Conservation (phyloP, 805 yeast species). For the Tetrapisispora phaffii region DNA sequence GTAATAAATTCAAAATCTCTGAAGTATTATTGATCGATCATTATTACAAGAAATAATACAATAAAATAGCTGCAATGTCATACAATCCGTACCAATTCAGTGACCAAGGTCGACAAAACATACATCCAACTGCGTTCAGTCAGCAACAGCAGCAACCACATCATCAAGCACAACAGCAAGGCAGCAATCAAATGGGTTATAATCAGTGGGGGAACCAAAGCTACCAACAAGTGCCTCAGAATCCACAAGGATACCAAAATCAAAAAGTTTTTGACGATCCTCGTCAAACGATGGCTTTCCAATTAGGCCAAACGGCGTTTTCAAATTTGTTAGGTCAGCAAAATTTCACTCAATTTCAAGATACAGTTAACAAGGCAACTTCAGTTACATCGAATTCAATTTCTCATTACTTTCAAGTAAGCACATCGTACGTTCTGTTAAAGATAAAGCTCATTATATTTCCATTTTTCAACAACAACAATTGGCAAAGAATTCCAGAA, state of each 20-base stretch:
- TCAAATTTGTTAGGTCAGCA: conserved; percentile 37
- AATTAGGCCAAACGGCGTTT: conserved; percentile 78
- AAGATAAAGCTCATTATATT: conserved; percentile 67
- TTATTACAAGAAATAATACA: too few relatives aligned
- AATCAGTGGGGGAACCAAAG: neutral
- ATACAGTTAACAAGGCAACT: conserved; percentile 36
- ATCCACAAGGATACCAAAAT: conserved; percentile 27
- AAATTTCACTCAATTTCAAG: conserved; percentile 46
- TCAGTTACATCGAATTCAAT: conserved; percentile 37
- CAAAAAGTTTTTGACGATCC: conserved; percentile 53
- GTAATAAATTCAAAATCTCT: too few relatives aligned
- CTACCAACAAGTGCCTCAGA: conserved; percentile 1
- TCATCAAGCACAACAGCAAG: neutral
- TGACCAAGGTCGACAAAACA: conserved; percentile 26
- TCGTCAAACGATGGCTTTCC: conserved; percentile 74
- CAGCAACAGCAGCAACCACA: neutral
- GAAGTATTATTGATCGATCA: too few relatives aligned
- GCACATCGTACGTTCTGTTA: conserved; percentile 71
- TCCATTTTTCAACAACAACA: conserved; percentile 71
- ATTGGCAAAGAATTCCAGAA: conserved; percentile 58
- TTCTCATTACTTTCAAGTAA: conserved; percentile 83
- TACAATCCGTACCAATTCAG: conserved; percentile 40
- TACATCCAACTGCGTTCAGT: conserved; percentile 17
- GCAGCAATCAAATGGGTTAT: neutral
- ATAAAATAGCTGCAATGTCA: conserved; percentile 22